These are phyloP conservation scores for Penicillium nucicola DNA, from an alignment of 495 filamentous ascomycete genomes.

Conservation along the genomic window DNA sequence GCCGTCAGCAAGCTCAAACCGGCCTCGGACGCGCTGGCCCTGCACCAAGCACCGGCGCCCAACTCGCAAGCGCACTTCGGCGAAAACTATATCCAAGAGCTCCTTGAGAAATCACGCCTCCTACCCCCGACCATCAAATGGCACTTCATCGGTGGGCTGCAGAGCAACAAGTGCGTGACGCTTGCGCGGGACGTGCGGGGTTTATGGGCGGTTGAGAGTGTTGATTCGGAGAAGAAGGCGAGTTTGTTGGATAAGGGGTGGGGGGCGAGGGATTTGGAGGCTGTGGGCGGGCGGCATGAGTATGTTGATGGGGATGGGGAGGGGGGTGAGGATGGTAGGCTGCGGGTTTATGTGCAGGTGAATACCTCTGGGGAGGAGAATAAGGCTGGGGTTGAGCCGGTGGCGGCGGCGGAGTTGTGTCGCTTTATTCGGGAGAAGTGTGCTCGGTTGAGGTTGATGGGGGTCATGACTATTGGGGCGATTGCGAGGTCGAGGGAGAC, in stretches of 20 bases:
- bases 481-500: constrained; percentile 76
- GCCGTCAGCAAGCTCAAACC: constrained; percentile 95
- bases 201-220: constrained; percentile 88
- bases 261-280: constrained; percentile 39
- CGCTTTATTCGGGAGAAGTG: constrained; percentile 64
- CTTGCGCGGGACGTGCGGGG: constrained; percentile 81
- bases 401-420: constrained; percentile 55
- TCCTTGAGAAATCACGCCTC: constrained; percentile 75
- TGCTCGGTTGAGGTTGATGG: constrained; percentile 68
- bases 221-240: constrained; percentile 86
- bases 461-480: constrained; percentile 95
- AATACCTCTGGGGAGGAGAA: constrained; percentile 88
- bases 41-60: constrained; percentile 59
- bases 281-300: background rate
- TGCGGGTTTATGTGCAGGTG: constrained; percentile 85
- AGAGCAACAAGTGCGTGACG: constrained; percentile 86
- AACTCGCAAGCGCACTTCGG: constrained; percentile 77
- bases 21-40: constrained; percentile 77
- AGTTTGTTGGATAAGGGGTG: constrained; percentile 75
- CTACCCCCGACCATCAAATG: constrained; percentile 79
- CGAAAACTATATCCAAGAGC: constrained; percentile 96
- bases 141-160: constrained; percentile 95
- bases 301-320: background rate
- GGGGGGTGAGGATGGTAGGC: constrained; percentile 15
- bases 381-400: constrained; percentile 77